Evolutionary conservation across 2,329 filamentous ascomycete species (phyloP).

Genomic region (Fusarium camptoceras): DNA sequence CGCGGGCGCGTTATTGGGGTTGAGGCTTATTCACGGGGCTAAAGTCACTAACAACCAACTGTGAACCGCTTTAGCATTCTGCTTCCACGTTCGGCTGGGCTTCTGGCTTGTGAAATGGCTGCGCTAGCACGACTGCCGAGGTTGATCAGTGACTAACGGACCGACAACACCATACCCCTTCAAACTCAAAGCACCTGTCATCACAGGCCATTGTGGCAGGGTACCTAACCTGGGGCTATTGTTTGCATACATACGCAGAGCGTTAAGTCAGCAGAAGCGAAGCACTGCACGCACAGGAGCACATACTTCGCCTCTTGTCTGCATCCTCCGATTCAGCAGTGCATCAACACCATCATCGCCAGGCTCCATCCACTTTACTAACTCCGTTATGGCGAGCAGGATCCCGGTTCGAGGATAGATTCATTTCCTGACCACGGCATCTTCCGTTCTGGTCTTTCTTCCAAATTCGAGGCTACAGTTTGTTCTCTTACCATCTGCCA

Average conservation of each 20-base stretch:
- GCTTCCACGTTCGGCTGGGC: slow-evolving; percentile 26
- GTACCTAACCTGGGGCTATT: not conserved
- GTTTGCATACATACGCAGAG: slow-evolving; percentile 3
- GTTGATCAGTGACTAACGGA: slow-evolving; percentile 25
- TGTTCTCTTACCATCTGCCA: slow-evolving; percentile 18
- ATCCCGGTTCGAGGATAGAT: slow-evolving; percentile 29
- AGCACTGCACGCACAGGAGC: slow-evolving; percentile 1
- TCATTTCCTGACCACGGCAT: slow-evolving; percentile 32
- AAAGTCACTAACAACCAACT: slow-evolving; percentile 6
- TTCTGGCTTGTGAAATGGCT: slow-evolving; percentile 32
- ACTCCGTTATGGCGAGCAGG: slow-evolving; percentile 25
- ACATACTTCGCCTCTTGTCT: slow-evolving; percentile 30
- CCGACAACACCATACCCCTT: slow-evolving; percentile 28
- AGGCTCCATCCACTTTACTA: slow-evolving; percentile 33
- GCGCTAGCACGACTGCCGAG: slow-evolving; percentile 31
- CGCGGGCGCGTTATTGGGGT: slow-evolving; percentile 29
- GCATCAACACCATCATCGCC: slow-evolving; percentile 6
- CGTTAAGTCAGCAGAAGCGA: slow-evolving; percentile 11
- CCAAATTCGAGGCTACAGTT: not conserved
- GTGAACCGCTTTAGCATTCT: slow-evolving; percentile 17
- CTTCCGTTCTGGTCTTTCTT: slow-evolving; percentile 34
- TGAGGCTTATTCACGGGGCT: slow-evolving; percentile 28
- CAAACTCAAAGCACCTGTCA: slow-evolving; percentile 10
- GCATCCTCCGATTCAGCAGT: slow-evolving; percentile 18
- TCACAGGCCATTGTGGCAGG: slow-evolving; percentile 5